These are phyloP conservation scores for Cryptosporidium felis DNA, from an alignment of 169 alveolate species.

Conservation along the genomic window DNA sequence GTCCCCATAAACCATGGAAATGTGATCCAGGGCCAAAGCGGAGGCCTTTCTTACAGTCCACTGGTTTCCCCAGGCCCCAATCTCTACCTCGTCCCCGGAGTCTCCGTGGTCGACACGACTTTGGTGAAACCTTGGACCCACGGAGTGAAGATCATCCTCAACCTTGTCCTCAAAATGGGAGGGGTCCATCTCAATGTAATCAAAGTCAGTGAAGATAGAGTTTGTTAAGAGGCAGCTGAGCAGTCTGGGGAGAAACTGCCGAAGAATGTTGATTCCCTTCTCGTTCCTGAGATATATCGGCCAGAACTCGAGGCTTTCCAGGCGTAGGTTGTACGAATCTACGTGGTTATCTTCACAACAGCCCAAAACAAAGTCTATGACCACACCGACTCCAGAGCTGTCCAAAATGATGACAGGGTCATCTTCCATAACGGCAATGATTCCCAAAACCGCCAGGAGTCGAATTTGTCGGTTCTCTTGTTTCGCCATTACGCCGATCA, in stretches of 20 bases:
- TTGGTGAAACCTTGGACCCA: conserved; percentile 81
- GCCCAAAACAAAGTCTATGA: conserved; percentile 79
- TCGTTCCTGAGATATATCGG: conserved; percentile 76
- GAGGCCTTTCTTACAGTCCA: conserved; percentile 91
- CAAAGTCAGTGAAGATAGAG: conserved; percentile 85
- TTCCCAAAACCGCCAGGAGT: conserved; percentile 6
- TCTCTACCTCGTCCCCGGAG: conserved; percentile 79
- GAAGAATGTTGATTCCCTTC: not conserved
- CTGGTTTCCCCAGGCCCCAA: conserved; percentile 87
- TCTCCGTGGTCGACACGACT: conserved; percentile 76
- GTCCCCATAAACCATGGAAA: conserved; percentile 79
- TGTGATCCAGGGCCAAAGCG: conserved; percentile 82
- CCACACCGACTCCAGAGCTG: conserved; percentile 75
- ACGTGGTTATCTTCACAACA: conserved; percentile 78
- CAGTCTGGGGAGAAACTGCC: conserved; percentile 57
- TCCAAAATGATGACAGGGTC: conserved; percentile 77
- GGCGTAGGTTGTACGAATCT: conserved; percentile 77
- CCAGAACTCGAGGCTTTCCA: conserved; percentile 86
- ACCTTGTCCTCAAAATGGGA: conserved; percentile 87
- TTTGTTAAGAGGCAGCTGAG: conserved; percentile 75
- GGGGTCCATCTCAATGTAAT: conserved; percentile 87
- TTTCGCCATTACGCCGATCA: conserved; percentile 70
- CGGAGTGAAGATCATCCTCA: conserved; percentile 84
- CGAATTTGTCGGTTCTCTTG: conserved; percentile 9
- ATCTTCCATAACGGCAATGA: conserved; percentile 70